Percentiles rank a stretch among this genome's conserved stretches.
These are phyloP conservation scores for Alternaria brassicicola DNA, from an alignment of 2,329 filamentous ascomycete genomes.

Conservation along the genomic window DNA sequence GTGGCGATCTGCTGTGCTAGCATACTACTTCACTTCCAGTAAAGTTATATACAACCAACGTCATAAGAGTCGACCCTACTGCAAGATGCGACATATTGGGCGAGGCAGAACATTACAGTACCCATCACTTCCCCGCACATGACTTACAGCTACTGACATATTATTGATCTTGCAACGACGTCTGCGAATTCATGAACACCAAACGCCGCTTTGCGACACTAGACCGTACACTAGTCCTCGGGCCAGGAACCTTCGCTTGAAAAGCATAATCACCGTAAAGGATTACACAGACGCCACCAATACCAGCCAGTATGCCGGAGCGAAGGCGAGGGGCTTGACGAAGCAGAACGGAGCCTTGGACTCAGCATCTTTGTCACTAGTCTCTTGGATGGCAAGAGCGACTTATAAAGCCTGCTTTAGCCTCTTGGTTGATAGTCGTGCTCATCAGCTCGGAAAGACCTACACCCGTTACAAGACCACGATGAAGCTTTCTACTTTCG, in stretches of 20 bases:
- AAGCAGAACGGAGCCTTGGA: background rate
- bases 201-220: background rate
- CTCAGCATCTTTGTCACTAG: background rate
- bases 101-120: background rate
- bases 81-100: background rate
- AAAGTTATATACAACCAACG: background rate
- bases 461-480: constrained; percentile 15
- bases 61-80: background rate
- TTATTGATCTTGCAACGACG: background rate
- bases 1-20: background rate
- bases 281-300: constrained; percentile 12
- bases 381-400: background rate
- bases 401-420: constrained; percentile 8
- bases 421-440: background rate
- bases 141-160: background rate
- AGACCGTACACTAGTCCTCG: background rate
- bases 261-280: background rate
- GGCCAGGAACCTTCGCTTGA: background rate
- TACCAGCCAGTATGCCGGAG: background rate
- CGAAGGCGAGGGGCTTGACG: background rate
- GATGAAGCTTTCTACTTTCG: constrained; percentile 31
- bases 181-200: background rate
- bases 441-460: background rate
- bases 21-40: background rate
- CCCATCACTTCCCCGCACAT: background rate